Conservation (phyloP, 2,329 filamentous ascomycete genomes). For the Diaporthe caulivora region DNA sequence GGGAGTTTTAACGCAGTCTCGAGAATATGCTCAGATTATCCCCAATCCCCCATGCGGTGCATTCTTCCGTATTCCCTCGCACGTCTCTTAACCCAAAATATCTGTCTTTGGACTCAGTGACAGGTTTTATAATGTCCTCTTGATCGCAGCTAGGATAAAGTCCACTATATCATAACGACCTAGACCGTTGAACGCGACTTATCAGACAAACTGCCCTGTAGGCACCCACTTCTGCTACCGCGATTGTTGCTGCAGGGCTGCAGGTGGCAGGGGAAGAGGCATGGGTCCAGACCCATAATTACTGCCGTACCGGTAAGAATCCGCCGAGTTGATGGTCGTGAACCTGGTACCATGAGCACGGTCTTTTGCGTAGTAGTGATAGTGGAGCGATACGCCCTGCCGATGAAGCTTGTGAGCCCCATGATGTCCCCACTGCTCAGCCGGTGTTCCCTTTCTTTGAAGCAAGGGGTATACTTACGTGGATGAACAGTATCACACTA, state of each 20-base stretch:
- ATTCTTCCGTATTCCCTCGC: too few species aligned
- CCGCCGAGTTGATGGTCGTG: not conserved
- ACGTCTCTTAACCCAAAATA: too few species aligned
- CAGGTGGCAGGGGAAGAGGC: not conserved
- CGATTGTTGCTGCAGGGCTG: not conserved
- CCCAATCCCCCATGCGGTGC: too few species aligned
- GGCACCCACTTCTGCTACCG: not conserved
- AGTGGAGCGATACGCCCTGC: slow-evolving; percentile 16
- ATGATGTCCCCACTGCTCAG: slow-evolving; percentile 5
- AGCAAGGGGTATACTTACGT: not conserved
- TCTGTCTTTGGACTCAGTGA: too few species aligned
- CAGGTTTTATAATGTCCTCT: too few species aligned
- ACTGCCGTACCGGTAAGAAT: not conserved
- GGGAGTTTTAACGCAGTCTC: too few species aligned
- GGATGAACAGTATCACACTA: too few species aligned
- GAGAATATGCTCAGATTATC: too few species aligned
- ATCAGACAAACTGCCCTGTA: not conserved
- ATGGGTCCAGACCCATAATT: not conserved
- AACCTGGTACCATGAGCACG: not conserved
- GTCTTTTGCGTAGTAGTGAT: not conserved
- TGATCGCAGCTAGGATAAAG: too few species aligned
- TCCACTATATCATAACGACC: too few species aligned
- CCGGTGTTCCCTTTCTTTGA: not conserved
- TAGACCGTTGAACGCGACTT: too few species aligned
- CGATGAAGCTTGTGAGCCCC: slow-evolving; percentile 24